Base-by-base conservation (phyloP, 495 filamentous ascomycete genomes). In the Hyaloscypha bicolor region DNA sequence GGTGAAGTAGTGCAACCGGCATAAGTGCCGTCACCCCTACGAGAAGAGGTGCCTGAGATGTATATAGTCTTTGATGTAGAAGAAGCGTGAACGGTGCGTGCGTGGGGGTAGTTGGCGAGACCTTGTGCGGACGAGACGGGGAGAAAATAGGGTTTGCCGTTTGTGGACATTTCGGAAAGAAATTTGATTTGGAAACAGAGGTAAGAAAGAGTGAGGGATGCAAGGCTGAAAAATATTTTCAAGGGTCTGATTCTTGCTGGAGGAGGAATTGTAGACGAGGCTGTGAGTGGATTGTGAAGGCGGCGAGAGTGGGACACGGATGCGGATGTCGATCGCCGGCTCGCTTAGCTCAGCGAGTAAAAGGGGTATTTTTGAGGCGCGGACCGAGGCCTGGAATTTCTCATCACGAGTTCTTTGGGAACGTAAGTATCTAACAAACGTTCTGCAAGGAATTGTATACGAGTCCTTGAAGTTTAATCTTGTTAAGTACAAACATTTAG, bases 101-200 rank as follows among this genome's bases (percentile, higher is more conserved):
- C 60, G 25, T 63, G 60, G 29, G 60, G 60, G 30, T 63, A 63
- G 42, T 63, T 63, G 9, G 60, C 60, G 9, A 63, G n/a, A 30
- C 60, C 60, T 53, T 63, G 60, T 19, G 60, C 60, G 21, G 37
- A 30, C 4, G 60, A 63, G 29, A 39, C 29, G 29, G 60, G 60
- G 42, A 63, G 60, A 19, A 63, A 63, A 30, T 33, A 63, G 19
- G 60, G 37, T 30, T 21, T 63, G 9, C 60, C 60, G n/a, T 63
- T 63, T 9, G 39, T 32, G 19, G 60, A 63, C 3, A 33, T 33
- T 39, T 42, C 45, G 51, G 2, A 21, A 25, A 14, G 51, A 37
- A 8, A 6, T 1, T 8, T 37, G 35, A 6, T 12, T 12, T 37
- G 35, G 12, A 37, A 37, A 37, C 3, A 3, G 8, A 37, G 12